Conservation (phyloP, 2,329 filamentous ascomycete species). For the Fulvia fulva region DNA sequence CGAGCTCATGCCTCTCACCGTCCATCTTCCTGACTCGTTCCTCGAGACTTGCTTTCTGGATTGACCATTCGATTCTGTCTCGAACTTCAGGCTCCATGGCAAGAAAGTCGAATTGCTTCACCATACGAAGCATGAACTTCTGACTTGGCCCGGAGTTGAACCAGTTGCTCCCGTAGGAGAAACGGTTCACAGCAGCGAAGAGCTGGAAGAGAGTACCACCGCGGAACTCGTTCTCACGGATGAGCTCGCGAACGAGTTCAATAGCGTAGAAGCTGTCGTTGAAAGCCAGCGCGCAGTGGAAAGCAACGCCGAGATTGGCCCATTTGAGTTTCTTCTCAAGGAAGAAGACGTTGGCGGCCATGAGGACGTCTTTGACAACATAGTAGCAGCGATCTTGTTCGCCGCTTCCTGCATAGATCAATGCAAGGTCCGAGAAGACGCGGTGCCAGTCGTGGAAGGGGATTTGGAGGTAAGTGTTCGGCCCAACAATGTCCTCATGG, state of each 20-base stretch:
- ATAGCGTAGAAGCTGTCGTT: conserved; percentile 74
- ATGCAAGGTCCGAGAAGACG: conserved; percentile 81
- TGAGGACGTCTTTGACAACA: conserved; percentile 68
- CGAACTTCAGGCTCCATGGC: conserved; percentile 54
- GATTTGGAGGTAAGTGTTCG: conserved; percentile 67
- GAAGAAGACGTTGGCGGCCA: conserved; percentile 78
- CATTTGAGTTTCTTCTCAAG: conserved; percentile 42
- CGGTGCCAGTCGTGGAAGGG: conserved; percentile 82
- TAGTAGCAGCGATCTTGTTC: conserved; percentile 71
- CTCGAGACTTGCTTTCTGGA: conserved; percentile 37
- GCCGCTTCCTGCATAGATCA: conserved; percentile 66
- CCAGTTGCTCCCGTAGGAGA: conserved; percentile 69
- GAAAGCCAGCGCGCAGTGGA: conserved; percentile 72
- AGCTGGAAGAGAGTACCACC: conserved; percentile 79
- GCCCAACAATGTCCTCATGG: conserved; percentile 29
- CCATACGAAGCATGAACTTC: conserved; percentile 86
- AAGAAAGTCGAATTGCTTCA: conserved; percentile 78
- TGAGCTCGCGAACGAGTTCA: conserved; percentile 74
- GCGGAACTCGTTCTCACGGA: conserved; percentile 65
- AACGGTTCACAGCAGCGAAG: conserved; percentile 71
- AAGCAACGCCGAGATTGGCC: conserved; percentile 25
- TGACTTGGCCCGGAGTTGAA: conserved; percentile 79
- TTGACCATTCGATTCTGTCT: conserved; percentile 39
- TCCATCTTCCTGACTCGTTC: conserved; percentile 24
- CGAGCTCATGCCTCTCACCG: conserved; percentile 44